A percentile compares a stretch with the other conserved stretches of the same genome.
These are phyloP conservation scores for sweet orange (Citrus sinensis) DNA, from an alignment of 345 rosid species.

Conservation along the genomic window DVS_A1.0 CM039163.1:51115001-51115500, in stretches of 20 bases:
- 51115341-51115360: neutral
- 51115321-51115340: conserved; percentile 65
- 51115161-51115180: neutral
- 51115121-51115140: neutral
- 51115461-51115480: conserved; percentile 98
- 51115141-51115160: neutral
- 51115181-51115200: neutral
- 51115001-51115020: conserved; percentile 89
- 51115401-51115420: neutral
- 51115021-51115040: conserved; percentile 68
- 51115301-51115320: conserved; percentile 75
- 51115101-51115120: neutral
- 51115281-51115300: conserved; percentile 72
- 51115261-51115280: conserved; percentile 80
- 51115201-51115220: neutral
- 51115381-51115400: neutral
- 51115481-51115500: conserved; percentile 57
- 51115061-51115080: neutral
- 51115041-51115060: conserved; percentile 18
- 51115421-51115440: conserved; percentile 73
- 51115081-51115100: neutral
- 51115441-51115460: conserved; percentile 96
- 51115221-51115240: conserved; percentile 50
- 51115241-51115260: conserved; percentile 97
- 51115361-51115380: neutral